Percentiles rank a stretch among this genome's conserved stretches.
Evolutionary conservation across 306 rosid genomes (phyloP).

Genomic region (Citrullus mucosospermus): DNA sequence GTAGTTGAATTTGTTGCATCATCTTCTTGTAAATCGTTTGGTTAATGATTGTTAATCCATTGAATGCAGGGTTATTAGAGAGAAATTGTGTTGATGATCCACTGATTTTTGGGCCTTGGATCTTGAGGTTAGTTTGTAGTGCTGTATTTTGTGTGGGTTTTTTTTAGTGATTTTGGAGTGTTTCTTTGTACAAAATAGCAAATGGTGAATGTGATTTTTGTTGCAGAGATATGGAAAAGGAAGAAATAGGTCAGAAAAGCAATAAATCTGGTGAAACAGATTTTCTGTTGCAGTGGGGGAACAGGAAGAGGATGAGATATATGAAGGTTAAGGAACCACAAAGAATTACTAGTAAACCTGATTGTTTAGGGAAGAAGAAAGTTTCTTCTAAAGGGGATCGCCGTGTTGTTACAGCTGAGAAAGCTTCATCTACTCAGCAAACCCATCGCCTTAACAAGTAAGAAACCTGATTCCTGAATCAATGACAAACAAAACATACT

Average conservation of each 20-base stretch:
- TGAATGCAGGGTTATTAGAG: slow-evolving; percentile 17
- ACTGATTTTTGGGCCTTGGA: slow-evolving; percentile 5
- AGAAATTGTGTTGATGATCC: background rate
- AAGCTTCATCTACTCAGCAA: slow-evolving; percentile 19
- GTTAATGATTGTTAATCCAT: background rate
- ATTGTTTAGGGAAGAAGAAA: slow-evolving; percentile 28
- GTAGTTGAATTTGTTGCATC: background rate
- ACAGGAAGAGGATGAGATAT: slow-evolving; percentile 41
- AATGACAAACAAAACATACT: background rate
- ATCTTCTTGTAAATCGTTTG: background rate
- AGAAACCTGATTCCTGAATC: slow-evolving; percentile 5
- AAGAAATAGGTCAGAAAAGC: slow-evolving; percentile 24
- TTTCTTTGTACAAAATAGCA: background rate
- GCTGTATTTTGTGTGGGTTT: background rate
- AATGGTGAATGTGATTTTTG: background rate
- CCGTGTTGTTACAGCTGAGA: slow-evolving; percentile 14
- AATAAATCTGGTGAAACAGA: slow-evolving; percentile 26
- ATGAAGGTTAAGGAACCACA: slow-evolving; percentile 27
- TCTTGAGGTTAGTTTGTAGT: slow-evolving; percentile 17
- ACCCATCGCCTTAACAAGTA: slow-evolving; percentile 29
- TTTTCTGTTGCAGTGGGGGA: slow-evolving; percentile 46
- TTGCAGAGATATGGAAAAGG: slow-evolving; percentile 37
- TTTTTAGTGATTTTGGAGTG: background rate
- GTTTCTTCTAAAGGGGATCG: slow-evolving; percentile 19
- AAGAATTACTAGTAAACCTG: slow-evolving; percentile 12